Evolutionary conservation across 2,329 filamentous ascomycete genomes (phyloP).

Genomic region (Fusarium newnesense): DNA sequence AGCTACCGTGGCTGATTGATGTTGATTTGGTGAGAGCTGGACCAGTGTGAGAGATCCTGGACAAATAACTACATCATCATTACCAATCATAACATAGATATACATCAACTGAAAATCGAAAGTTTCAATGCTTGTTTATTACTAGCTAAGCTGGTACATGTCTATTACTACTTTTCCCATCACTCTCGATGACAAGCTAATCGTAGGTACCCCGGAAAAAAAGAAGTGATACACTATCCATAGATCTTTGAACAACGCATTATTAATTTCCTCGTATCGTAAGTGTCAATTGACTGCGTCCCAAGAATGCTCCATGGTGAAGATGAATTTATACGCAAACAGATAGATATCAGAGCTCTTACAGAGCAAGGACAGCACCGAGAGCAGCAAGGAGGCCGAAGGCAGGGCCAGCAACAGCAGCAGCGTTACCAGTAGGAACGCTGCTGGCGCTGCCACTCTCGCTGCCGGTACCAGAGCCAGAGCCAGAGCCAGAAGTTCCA

Average conservation of each 20-base stretch:
- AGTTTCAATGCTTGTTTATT: conserved; percentile 8
- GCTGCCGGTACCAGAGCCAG: neutral
- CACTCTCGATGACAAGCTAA: conserved; percentile 7
- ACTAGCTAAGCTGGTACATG: conserved; percentile 25
- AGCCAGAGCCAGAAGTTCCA: conserved; percentile 3
- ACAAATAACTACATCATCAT: neutral
- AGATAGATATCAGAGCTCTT: conserved; percentile 21
- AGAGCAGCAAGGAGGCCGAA: conserved; percentile 47
- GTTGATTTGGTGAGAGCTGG: conserved; percentile 52
- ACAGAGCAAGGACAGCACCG: conserved; percentile 49
- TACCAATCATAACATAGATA: neutral
- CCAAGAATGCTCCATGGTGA: neutral
- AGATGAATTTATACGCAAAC: neutral
- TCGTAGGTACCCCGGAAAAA: neutral
- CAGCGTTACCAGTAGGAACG: conserved; percentile 29
- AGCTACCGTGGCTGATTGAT: conserved; percentile 65
- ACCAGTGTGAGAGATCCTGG: neutral
- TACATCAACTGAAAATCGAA: neutral
- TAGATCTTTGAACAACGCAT: conserved; percentile 1
- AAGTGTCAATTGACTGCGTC: neutral
- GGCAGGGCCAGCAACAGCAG: conserved; percentile 42
- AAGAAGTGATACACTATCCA: conserved; percentile 4
- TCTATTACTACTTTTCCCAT: conserved; percentile 31
- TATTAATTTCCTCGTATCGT: conserved; percentile 12
- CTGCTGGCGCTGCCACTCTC: conserved; percentile 16